Base-by-base conservation (phyloP, 176 grass and related monocot species). In the Leersia perrieri region DNA sequence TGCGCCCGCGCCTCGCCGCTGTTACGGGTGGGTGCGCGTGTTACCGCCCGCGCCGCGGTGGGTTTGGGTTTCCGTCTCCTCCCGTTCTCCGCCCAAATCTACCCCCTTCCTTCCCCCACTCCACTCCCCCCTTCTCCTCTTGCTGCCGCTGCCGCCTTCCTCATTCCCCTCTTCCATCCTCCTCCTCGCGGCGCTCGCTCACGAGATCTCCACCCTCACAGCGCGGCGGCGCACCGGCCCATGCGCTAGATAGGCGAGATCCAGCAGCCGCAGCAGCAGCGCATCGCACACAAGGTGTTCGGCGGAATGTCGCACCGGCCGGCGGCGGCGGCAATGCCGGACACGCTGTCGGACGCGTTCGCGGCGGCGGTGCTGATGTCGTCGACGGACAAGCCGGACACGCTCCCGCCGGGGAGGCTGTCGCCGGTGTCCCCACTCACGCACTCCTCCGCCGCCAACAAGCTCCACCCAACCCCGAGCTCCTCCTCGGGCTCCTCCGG, bases 401-500 rank as follows among this genome's bases (percentile, higher is more conserved):
- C 89, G 36, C 88, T 87, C 8, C 87, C 81, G 26, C 80, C 89
- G 4, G 86, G 89, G 2, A 40, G 89, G 22, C 88, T 88, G 64
- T 92, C 92, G 0, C 94, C 92, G 0, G 94, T 92, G 60, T 97
- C 94, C 31, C 94, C 89, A 13, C 87, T 90, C 63, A 81, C 85
- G n/a, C 57, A 79, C 78, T 74, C 70, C 45, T 81, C 86, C 82
- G n/a, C n/a, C n/a, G n/a, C n/a, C n/a, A n/a, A n/a, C n/a, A 73
- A 87, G 47, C 41, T 72, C 42, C n/a, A n/a, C n/a, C 92, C 78
- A 63, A 94, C 87, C 49, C 85, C 85, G 66, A 93, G 61, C 88
- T 91, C 85, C 65, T 90, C 89, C 35, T 87, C 92, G 2, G 83
- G 90, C 60, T 95, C 92, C 71, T 98, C 94, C n/a, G 92, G 86